These are phyloP conservation scores for Fraxinus quadrangulata DNA, from an alignment of 257 asterid species.

Conservation along the genomic window DNA sequence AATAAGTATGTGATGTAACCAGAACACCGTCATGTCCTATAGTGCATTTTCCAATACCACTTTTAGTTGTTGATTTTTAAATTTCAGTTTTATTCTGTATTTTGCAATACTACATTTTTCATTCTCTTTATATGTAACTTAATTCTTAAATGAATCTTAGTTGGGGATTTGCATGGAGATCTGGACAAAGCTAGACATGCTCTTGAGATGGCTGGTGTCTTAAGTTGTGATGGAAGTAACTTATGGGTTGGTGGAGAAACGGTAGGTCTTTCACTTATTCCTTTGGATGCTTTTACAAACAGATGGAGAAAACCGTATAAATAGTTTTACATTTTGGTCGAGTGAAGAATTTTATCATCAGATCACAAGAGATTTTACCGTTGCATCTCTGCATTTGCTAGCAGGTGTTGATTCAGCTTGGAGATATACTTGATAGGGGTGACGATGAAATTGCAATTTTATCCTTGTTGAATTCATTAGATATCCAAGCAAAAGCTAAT, in stretches of 20 bases:
- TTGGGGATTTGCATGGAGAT: slow-evolving; percentile 98
- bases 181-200: slow-evolving; percentile 85
- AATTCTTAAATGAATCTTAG: slow-evolving; percentile 36
- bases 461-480: slow-evolving; percentile 74
- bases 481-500: slow-evolving; percentile 79
- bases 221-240: slow-evolving; percentile 78
- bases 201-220: slow-evolving; percentile 85
- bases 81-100: not conserved
- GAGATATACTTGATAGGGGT: slow-evolving; percentile 95
- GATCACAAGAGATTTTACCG: not conserved
- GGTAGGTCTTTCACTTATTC: slow-evolving; percentile 42
- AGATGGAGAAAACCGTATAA: not conserved
- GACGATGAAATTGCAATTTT: slow-evolving; percentile 94
- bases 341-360: not conserved
- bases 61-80: not conserved
- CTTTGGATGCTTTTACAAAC: slow-evolving; percentile 1
- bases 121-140: not conserved
- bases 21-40: not conserved
- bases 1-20: not conserved
- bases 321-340: slow-evolving; percentile 2
- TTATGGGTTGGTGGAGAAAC: slow-evolving; percentile 89
- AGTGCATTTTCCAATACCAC: too few relatives aligned
- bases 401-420: slow-evolving; percentile 88
- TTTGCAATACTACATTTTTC: not conserved
- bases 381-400: slow-evolving; percentile 18